Base-by-base conservation (phyloP, 116 monocot genomes). In the Dioscorea cayenensis region DNA sequence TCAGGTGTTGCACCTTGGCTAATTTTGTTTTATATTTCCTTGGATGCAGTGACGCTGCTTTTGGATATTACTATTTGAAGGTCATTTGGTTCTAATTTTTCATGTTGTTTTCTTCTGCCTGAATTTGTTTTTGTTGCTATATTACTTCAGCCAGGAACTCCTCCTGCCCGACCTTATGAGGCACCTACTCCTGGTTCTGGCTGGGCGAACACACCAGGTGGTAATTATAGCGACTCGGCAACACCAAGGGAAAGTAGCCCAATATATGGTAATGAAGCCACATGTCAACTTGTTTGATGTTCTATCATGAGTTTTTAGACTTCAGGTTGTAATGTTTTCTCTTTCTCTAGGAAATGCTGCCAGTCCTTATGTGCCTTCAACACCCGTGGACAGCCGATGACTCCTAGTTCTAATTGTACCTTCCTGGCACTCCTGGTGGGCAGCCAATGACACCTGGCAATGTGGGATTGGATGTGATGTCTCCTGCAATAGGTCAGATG, bases 391-490 rank as follows among this genome's bases (percentile, higher is more conserved):
- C 99, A 94, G 37, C 99, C 99, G 18, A 87, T 91, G 99, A 94
- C 99, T 2, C 99, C 94, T 17, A 91, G 73, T 74, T 83, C 92
- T 65, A 69, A 79, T 16, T 84, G 36, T 99, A 99, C 79, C 89
- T 99, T 76, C 99, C 99, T 25, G 94, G 99, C 9, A 99, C 99
- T 70, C 99, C 99, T 75, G 99, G 96, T 43, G 96, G 99, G 50
- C 94, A 87, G 72, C 99, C 99, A 29, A 91, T 99, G 99, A 94
- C 99, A 6, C 99, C 99, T 60, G 94, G 94, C 61, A 94, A 99
- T 76, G 83, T 87, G 21, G 95, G 95, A 60, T 51, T 99, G 74
- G 97, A 99, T 75, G 75, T 89, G 17, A 94, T 99, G 94, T 99
- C 99, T 66, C 99, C 99, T 32, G 68, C 82, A 64, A 85, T 86